Conservation (phyloP, 306 rosid species). For the Hippophae gyantsensis region DNA sequence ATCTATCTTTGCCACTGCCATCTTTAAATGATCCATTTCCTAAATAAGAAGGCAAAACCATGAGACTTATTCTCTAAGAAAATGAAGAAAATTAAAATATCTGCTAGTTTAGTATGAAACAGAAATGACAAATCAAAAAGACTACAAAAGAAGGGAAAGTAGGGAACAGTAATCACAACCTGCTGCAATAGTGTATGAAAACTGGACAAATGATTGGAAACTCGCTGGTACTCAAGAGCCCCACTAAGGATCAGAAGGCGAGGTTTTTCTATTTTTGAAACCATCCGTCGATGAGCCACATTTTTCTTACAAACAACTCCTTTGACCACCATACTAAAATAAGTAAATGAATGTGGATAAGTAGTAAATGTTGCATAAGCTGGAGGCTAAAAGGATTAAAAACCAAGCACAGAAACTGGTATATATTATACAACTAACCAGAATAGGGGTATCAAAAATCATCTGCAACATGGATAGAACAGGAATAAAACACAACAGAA, state of each 20-base stretch:
- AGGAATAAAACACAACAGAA: too few species aligned
- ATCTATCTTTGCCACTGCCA: slow-evolving; percentile 96
- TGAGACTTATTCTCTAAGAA: slow-evolving; percentile 5
- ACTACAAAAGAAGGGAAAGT: slow-evolving; percentile 14
- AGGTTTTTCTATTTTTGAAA: slow-evolving; percentile 63
- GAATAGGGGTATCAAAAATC: too few species aligned
- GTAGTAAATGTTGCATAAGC: too few species aligned
- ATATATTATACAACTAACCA: too few species aligned
- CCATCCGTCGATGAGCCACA: slow-evolving; percentile 92
- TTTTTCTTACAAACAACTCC: slow-evolving; percentile 95
- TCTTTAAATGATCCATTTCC: slow-evolving; percentile 97
- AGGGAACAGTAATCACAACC: slow-evolving; percentile 37
- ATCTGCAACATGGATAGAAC: too few species aligned
- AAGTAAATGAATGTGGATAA: background rate
- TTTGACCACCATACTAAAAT: slow-evolving; percentile 64
- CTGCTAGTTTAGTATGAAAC: slow-evolving; percentile 13
- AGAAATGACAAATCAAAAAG: slow-evolving; percentile 11
- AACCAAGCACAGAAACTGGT: too few species aligned
- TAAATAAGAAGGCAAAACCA: slow-evolving; percentile 22
- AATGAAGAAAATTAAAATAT: slow-evolving; percentile 1
- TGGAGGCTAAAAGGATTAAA: too few species aligned
- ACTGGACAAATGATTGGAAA: slow-evolving; percentile 75
- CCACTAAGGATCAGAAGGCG: slow-evolving; percentile 87
- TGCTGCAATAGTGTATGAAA: slow-evolving; percentile 96
- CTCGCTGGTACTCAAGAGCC: slow-evolving; percentile 98